Base-by-base conservation (phyloP, 495 filamentous ascomycete genomes). In the Aspergillus avenaceus region DNA sequence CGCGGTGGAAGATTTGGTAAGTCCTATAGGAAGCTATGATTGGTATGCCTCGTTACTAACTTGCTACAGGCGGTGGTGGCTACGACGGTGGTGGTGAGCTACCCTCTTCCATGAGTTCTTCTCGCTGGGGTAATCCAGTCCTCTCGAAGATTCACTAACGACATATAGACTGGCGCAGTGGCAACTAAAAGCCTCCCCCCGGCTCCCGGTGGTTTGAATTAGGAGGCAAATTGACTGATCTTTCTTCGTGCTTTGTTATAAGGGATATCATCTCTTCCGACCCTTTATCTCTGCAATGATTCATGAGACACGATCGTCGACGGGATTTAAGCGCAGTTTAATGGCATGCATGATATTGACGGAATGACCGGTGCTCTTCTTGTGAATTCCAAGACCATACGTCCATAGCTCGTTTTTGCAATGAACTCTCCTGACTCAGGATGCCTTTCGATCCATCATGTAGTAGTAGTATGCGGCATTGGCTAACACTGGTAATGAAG, bases 151-250 rank as follows among this genome's bases (percentile, higher is more conserved):
- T 28, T 16, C 7, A 29, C 26, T 53, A 34, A 51, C 32, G 1
- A 22, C 9, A 27, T 11, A 34, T 37, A 69, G 66, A 58, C 52
- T 72, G 65, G 65, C 66, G 69, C 29, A 56, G 56, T 57, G 54
- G 62, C 54, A 59, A 62, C 53, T 53, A 61, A 29, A 41, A 52
- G 24, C 11, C 42, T 2, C n/a, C 42, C 11, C 22, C 42, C 27
- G 26, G 34, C 23, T 28, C 24, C 16, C 8, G 8, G 8, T 45
- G 26, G 13, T 26, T 45, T 7, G 16, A 28, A 13, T 11, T 45
- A 28, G 4, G 42, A 26, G 18, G 11, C 42, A 45, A 7, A 16
- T 21, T 41, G 28, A 23, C 32, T 14, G 18, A 45, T 28, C 41
- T 24, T 41, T 24, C 19, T 47, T 46, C 36, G 25, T 46, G 43